Evolutionary conservation across 2,329 filamentous ascomycete genomes (phyloP), one percentile per base, ranked within the genome.

Genomic region (Pezicula neosporulosa): DNA sequence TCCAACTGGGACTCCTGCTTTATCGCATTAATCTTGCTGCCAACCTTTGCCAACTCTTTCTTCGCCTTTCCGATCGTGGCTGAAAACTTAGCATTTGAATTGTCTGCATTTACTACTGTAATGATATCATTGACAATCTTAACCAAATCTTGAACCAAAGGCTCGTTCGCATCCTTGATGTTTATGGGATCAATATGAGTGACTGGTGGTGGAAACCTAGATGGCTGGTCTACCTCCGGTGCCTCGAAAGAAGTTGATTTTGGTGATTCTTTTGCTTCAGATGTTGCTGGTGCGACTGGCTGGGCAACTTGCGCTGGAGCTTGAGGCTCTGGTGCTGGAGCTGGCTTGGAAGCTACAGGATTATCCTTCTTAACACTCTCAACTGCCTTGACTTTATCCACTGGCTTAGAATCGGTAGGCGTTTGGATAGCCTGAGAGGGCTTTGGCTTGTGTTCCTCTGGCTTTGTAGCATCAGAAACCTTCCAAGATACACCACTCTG

Each of bases 111-210:
- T 68, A 97, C 86, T 44, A 95, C 90, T 8, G 89, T 85, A 66
- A 99, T 96, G 63, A 99, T 87, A 70, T 96, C 90, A 73, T 99
- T 99, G 62, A 99, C 80, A 73, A 96, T 93, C 74, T 90, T 93
- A 53, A 96, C 90, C 6, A 99, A 78, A 64, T 97, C 90, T 71
- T 97, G 91, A 19, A 97, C 89, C 35, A 96, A 81, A 27, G 90
- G 89, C 67, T 97, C 93, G 53, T 85, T 83, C 48, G 88, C 90
- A 62, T 90, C 82, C 49, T 82, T 78, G 21, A 95, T 81, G 47
- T 80, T 80, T 52, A 97, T 75, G 55, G 91, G 83, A 65, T 96
- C 89, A 60, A 97, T 90, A 15, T 83, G 82, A 54, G 84, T 64
- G 19, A 72, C 73, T 18, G 85, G 74, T 41, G 86, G 81, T 49